phyloP scores from a whole-genome alignment of 75 land plant genomes.

The Selaginella tamariscina region DNA sequence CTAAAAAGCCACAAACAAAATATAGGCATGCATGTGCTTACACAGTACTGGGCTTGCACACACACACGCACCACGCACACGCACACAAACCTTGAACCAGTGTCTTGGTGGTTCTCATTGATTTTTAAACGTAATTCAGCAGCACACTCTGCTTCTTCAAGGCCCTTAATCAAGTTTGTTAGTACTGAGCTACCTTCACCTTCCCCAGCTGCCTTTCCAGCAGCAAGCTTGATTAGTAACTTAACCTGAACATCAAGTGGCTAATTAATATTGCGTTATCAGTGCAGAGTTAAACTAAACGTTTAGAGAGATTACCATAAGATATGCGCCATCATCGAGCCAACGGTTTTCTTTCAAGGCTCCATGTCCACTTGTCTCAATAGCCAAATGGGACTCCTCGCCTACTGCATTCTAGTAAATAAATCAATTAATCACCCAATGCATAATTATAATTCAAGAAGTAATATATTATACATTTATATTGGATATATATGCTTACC shows the following conservation, averaged over 20 bases:
- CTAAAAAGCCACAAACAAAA: constrained; percentile 26
- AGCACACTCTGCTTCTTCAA: constrained; percentile 62
- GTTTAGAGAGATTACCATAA: constrained; percentile 45
- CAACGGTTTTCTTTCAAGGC: constrained; percentile 96
- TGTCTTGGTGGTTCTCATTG: constrained; percentile 63
- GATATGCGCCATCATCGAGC: constrained; percentile 99
- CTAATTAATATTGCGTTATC: too few relatives aligned
- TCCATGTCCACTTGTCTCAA: constrained; percentile 99
- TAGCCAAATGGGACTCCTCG: constrained; percentile 90
- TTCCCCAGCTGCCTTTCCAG: constrained; percentile 58
- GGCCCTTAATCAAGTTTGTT: constrained; percentile 71
- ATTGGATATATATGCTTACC: constrained; percentile 31
- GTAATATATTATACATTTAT: neutral
- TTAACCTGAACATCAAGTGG: constrained; percentile 49
- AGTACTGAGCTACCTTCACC: constrained; percentile 70
- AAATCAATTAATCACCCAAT: too few relatives aligned
- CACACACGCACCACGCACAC: too few relatives aligned
- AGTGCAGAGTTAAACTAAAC: neutral
- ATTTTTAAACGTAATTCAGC: constrained; percentile 87
- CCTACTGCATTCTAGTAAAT: constrained; percentile 84
- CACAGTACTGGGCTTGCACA: too few relatives aligned
- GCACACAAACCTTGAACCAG: constrained; percentile 44
- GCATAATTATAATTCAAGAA: too few relatives aligned
- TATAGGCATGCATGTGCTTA: constrained; percentile 1
- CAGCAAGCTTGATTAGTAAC: constrained; percentile 84